These are phyloP conservation scores for Usnea hakonensis DNA, from an alignment of 495 filamentous ascomycete genomes.

Conservation along the genomic window DNA sequence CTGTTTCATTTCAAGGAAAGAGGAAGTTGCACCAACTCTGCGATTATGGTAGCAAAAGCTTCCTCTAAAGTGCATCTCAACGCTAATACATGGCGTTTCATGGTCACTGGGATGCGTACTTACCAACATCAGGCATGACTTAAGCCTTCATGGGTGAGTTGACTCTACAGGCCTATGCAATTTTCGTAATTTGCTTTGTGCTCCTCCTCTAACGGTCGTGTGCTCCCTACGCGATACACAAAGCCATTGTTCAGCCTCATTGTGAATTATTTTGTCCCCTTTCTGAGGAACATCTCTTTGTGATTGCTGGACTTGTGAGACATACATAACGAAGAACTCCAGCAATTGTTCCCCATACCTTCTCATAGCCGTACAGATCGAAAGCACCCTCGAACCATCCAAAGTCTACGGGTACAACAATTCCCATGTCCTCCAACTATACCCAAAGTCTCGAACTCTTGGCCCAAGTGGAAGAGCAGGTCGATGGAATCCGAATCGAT, in stretches of 20 bases:
- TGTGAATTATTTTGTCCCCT: no score
- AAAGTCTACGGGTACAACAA: no score
- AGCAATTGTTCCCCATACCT: neutral
- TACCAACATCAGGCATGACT: no score
- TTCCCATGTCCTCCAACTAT: neutral
- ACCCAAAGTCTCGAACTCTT: neutral
- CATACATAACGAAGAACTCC: neutral
- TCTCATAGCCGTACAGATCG: neutral
- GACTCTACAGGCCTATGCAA: neutral
- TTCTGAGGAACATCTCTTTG: neutral
- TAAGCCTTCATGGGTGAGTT: neutral
- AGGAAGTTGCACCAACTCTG: no score
- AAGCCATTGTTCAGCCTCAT: neutral
- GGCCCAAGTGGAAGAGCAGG: neutral
- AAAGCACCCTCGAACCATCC: neutral
- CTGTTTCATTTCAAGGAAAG: no score
- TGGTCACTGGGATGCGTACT: no score
- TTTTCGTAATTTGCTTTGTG: neutral
- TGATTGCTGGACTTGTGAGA: neutral
- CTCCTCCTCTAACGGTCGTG: neutral
- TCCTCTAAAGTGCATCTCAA: no score
- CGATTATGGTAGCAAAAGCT: no score
- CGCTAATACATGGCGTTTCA: neutral
- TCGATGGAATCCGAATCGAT: neutral
- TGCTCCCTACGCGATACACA: neutral